Evolutionary conservation across 163 green algal genomes (phyloP), one percentile per base, ranked within the genome.

Genomic region (Scenedesmus sp.): DNA sequence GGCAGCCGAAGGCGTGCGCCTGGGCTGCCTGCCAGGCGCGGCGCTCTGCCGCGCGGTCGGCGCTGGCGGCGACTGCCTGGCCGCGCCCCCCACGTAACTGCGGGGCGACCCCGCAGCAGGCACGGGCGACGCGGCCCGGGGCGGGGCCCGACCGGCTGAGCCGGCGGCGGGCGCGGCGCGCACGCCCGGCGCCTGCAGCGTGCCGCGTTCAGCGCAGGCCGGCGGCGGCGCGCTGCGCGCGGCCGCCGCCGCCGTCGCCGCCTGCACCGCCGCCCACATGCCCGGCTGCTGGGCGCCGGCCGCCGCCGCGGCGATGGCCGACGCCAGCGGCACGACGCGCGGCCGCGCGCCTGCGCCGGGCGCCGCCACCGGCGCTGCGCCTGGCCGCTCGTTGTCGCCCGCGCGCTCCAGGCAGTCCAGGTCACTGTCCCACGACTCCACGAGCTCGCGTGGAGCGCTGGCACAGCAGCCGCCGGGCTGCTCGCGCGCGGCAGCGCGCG

Each of bases 201-300:
- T 47, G 39, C 39, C 10, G 39, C 39, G 6, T n/a, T 7, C 24
- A 6, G 18, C 11, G 17, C 11, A 50, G 63, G 39, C 36, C 36
- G 28, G n/a, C n/a, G n/a, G n/a, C n/a, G n/a, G n/a, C n/a, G n/a
- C n/a, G n/a, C n/a, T n/a, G n/a, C n/a, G n/a, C n/a, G n/a, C n/a
- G n/a, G n/a, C n/a, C n/a, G n/a, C 10, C 39, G 39, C 39, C 39
- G 10, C 7, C 39, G 10, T 47, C 39, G 39, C 39, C 10, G 39
- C 39, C 39, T 47, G 39, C 39, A 47, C 69, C 11, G 53, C 69
- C 31, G 13, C 53, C 69, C 69, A 66, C 69, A 77, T 67, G 53
- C 31, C 24, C 9, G 65, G 69, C 50, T 67, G 53, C 34, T 22
- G 45, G 34, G 28, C 44, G 31, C 22, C 18, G 47, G 60, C 34